A percentile compares a stretch with the other conserved stretches of the same genome.
Evolutionary conservation across 768 basidiomycete genomes (phyloP).

Genomic region (Calvatia gigantea): DNA sequence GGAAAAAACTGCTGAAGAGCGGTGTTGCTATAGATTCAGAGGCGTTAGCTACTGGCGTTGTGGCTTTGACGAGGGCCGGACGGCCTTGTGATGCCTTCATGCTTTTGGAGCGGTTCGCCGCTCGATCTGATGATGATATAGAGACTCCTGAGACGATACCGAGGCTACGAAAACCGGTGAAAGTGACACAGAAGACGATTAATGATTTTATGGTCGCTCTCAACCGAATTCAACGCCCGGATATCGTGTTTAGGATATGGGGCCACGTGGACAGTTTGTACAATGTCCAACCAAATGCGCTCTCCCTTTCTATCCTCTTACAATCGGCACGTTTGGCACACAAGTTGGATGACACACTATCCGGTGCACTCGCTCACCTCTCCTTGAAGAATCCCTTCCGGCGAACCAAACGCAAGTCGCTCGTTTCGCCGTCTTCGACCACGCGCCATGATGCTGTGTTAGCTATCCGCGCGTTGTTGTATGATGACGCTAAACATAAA

Average conservation of each 20-base stretch:
- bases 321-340: conserved; percentile 53
- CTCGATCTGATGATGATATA: background rate
- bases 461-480: conserved; percentile 19
- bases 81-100: conserved; percentile 46
- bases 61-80: conserved; percentile 40
- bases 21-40: conserved; percentile 39
- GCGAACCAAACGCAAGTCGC: background rate
- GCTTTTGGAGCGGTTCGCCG: conserved; percentile 41
- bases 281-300: conserved; percentile 47
- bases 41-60: conserved; percentile 48
- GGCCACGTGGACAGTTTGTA: conserved; percentile 61
- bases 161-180: conserved; percentile 12
- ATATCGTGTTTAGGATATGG: conserved; percentile 65
- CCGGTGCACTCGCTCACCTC: conserved; percentile 47
- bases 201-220: conserved; percentile 32
- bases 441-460: conserved; percentile 23
- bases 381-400: conserved; percentile 34
- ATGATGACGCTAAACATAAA: background rate
- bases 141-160: background rate
- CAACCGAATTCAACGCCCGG: conserved; percentile 50
- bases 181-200: conserved; percentile 18
- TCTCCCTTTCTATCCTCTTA: conserved; percentile 58
- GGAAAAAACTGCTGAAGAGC: conserved; percentile 36
- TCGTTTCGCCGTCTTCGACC: background rate
- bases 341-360: conserved; percentile 47